These are phyloP conservation scores for Emergomyces pasteurianus DNA, from an alignment of 2,329 filamentous ascomycete species.

Conservation along the genomic window DNA sequence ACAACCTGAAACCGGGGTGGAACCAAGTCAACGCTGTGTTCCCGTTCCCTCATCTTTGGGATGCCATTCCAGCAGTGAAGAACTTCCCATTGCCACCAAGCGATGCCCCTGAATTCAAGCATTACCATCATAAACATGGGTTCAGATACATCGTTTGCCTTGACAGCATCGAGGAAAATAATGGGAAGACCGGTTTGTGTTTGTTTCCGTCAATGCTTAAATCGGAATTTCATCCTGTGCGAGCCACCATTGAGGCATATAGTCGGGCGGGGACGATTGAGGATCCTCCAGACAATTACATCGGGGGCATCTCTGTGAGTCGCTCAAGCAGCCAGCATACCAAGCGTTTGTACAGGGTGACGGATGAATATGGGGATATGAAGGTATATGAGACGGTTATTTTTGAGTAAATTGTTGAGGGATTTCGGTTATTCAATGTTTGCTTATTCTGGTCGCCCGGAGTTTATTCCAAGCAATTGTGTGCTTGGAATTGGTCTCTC, in stretches of 20 bases:
- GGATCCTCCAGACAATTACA: neutral
- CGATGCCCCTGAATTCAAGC: neutral
- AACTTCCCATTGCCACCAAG: neutral
- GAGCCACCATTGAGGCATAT: neutral
- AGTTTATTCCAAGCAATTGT: neutral
- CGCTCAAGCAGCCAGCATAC: neutral
- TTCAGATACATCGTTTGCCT: neutral
- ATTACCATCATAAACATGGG: neutral
- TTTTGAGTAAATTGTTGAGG: neutral
- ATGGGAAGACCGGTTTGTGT: neutral
- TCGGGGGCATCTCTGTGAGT: neutral
- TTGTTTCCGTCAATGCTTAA: neutral
- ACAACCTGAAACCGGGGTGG: neutral
- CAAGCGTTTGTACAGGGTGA: neutral
- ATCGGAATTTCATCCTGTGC: neutral
- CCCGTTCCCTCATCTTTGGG: neutral
- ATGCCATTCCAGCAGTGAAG: neutral
- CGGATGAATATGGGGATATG: neutral
- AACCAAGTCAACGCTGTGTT: neutral
- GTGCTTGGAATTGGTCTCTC: neutral
- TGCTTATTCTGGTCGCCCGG: neutral
- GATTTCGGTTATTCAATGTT: neutral
- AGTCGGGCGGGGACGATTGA: neutral
- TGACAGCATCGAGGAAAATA: neutral
- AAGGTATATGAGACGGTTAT: neutral